Base-by-base conservation (phyloP, 768 basidiomycete species). In the Collybiopsis confluens region DNA sequence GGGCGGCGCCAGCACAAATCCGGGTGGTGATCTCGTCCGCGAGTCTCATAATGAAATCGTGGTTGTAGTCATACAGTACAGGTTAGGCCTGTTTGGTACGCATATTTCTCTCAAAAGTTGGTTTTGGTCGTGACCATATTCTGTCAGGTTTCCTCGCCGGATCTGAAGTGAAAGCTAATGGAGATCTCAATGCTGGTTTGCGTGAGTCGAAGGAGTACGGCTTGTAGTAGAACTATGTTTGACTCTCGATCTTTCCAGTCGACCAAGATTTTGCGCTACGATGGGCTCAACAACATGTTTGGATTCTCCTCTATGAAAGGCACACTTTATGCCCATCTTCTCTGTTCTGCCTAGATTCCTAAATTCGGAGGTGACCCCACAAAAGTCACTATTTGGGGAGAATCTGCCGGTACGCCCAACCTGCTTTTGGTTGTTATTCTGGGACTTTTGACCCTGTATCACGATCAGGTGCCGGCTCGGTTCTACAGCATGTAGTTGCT, bases 341-440 rank as follows among this genome's bases (percentile, higher is more conserved):
- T 45, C 8, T 28, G 1, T 28, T n/a, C n/a, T n/a, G 15, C 1
- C 18, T 48, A 72, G 71, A 71, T 71, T 10, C 53, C 45, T n/a
- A 45, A 28, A 18, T 72, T 72, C 47, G 69, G 70, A 27, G 71
- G 71, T 1, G 68, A 72, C 55, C 59, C 61, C 4, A 3, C 36
- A 1, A 57, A 58, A 50, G 71, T 73, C n/a, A 70, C 69, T 7
- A 67, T 72, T 44, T 70, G 68, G 69, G 71, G 71, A 1, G 62
- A 68, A 58, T 70, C 65, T 1, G 67, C 67, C 26, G 64, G 66
- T 59, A n/a, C 40, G 58, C 48, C n/a, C n/a, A n/a, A 8, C 15
- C 15, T 45, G 2, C 13, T 18, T 49, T 15, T 16, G 26, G 26
- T n/a, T 20, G 46, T 11, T 40, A 36, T n/a, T n/a, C 20, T 1